A percentile compares a stretch with the other conserved stretches of the same genome.
Evolutionary conservation across 257 asterid genomes (phyloP).

Genomic region (Solanum corneliomulleri): DNA sequence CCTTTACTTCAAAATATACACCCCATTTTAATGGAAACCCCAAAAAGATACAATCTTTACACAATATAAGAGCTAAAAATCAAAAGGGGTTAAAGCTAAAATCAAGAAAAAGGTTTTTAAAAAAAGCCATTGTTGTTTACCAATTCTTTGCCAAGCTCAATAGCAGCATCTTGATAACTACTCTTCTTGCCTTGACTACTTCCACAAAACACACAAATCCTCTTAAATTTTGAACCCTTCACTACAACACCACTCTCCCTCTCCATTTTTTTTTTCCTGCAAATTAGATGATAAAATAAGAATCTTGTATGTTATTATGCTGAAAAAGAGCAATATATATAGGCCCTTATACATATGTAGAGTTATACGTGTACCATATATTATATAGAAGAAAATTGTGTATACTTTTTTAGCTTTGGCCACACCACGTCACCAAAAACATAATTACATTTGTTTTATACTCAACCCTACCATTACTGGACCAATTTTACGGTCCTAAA

Average conservation of each 20-base stretch:
- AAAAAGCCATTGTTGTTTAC: constrained; percentile 4
- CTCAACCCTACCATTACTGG: neutral
- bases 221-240: constrained; percentile 33
- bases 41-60: neutral
- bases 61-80: neutral
- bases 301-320: neutral
- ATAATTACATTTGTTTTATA: neutral
- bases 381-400: neutral
- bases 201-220: constrained; percentile 48
- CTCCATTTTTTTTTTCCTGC: neutral
- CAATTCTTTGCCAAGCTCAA: constrained; percentile 32
- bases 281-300: neutral
- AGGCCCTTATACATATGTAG: neutral
- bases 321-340: neutral
- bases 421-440: neutral
- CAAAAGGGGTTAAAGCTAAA: neutral
- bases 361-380: neutral
- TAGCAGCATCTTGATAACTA: constrained; percentile 38
- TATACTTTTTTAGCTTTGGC: neutral
- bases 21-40: neutral
- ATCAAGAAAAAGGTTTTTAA: neutral
- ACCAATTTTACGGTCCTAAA: neutral
- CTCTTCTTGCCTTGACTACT: constrained; percentile 35
- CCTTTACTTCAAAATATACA: neutral
- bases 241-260: neutral